These are phyloP conservation scores for Cicer bijugum DNA, from an alignment of 306 rosid species.

Conservation along the genomic window DNA sequence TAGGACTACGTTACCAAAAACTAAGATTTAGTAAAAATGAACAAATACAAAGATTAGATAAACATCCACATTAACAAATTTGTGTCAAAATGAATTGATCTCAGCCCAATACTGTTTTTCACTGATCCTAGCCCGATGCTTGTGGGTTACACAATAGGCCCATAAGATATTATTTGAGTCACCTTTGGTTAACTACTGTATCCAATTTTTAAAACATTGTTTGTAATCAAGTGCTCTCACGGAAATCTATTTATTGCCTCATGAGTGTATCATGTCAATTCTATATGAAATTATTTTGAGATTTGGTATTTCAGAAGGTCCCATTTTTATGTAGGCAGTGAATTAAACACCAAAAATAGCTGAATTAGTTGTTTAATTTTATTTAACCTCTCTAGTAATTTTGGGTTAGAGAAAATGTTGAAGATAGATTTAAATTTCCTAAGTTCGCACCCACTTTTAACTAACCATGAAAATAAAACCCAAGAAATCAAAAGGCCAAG, in stretches of 20 bases:
- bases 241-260: constrained; percentile 30
- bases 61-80: too few relatives aligned
- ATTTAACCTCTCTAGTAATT: constrained; percentile 33
- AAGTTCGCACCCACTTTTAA: constrained; percentile 60
- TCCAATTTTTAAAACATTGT: too few relatives aligned
- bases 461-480: constrained; percentile 62
- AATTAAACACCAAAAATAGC: background rate
- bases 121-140: too few relatives aligned
- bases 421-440: constrained; percentile 20
- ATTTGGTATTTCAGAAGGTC: constrained; percentile 42
- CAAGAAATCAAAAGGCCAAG: constrained; percentile 46
- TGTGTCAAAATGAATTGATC: too few relatives aligned
- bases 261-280: constrained; percentile 35
- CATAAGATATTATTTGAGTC: too few relatives aligned
- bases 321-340: constrained; percentile 14
- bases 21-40: too few relatives aligned
- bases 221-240: too few relatives aligned
- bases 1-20: too few relatives aligned
- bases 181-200: too few relatives aligned
- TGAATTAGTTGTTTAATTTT: constrained; percentile 17
- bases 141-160: too few relatives aligned
- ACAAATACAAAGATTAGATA: too few relatives aligned
- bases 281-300: constrained; percentile 35
- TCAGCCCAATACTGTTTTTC: too few relatives aligned
- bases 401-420: constrained; percentile 34